These are phyloP conservation scores for Hawksworthiomyces lignivorus DNA, from an alignment of 2,329 filamentous ascomycete genomes.

Conservation along the genomic window DNA sequence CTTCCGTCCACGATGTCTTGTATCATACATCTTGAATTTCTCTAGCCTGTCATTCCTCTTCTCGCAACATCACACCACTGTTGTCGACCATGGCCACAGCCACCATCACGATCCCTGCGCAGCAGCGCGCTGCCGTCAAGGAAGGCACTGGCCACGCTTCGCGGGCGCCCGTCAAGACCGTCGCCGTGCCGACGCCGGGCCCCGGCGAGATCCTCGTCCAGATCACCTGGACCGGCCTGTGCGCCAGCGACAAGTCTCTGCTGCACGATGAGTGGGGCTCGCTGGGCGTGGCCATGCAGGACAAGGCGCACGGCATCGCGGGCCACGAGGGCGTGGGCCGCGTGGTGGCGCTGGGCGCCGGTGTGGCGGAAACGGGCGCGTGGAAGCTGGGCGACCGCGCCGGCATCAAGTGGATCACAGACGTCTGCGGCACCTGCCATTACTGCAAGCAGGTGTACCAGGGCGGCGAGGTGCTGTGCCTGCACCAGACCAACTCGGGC, in stretches of 20 bases:
- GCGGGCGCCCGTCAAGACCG: constrained; percentile 1
- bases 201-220: constrained; percentile 13
- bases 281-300: constrained; percentile 9
- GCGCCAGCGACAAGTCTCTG: constrained; percentile 14
- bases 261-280: constrained; percentile 13
- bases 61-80: too few relatives aligned
- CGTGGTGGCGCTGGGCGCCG: constrained; percentile 25
- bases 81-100: too few relatives aligned
- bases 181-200: constrained; percentile 6
- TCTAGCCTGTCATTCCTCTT: too few relatives aligned
- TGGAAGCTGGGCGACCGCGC: constrained; percentile 29
- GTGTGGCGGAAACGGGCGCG: constrained; percentile 18
- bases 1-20: too few relatives aligned
- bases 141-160: constrained; percentile 4
- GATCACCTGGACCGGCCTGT: constrained; percentile 12
- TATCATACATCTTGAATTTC: too few relatives aligned
- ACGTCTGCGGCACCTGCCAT: constrained; percentile 27
- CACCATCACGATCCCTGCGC: constrained; percentile 16
- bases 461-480: not conserved
- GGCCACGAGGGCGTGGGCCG: constrained; percentile 33
- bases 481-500: constrained; percentile 11
- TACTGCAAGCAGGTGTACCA: constrained; percentile 27
- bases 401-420: constrained; percentile 28
- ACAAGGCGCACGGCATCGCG: constrained; percentile 5
- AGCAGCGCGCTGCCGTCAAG: constrained; percentile 12